phyloP scores from a whole-genome alignment of 768 basidiomycete genomes.

The Pholiota microspora region DNA sequence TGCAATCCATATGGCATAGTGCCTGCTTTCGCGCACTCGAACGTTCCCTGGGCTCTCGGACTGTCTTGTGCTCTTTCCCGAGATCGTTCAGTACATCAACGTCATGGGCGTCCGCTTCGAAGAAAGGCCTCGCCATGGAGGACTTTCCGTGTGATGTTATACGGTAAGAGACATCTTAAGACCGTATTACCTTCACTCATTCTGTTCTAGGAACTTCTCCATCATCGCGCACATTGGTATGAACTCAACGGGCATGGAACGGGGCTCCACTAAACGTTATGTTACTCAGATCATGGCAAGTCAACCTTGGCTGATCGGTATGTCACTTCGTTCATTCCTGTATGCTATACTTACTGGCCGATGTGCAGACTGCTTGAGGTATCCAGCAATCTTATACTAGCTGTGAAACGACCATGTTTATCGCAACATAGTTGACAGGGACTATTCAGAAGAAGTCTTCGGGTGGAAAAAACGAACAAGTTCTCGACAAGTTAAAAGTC shows the following conservation, averaged over 20 bases:
- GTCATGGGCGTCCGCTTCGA: slow-evolving; percentile 23
- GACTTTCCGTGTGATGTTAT: slow-evolving; percentile 68
- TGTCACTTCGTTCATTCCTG: slow-evolving; percentile 22
- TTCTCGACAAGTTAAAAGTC: slow-evolving; percentile 93
- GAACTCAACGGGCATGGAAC: background rate
- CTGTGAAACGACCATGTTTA: slow-evolving; percentile 1
- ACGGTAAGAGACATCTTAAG: slow-evolving; percentile 40
- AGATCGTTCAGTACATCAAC: slow-evolving; percentile 19
- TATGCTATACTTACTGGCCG: background rate
- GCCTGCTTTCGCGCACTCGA: slow-evolving; percentile 24
- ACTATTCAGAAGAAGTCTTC: slow-evolving; percentile 70
- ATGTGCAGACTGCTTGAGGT: slow-evolving; percentile 70
- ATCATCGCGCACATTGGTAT: slow-evolving; percentile 95
- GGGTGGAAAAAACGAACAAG: slow-evolving; percentile 73
- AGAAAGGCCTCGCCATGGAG: slow-evolving; percentile 47
- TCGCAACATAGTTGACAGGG: slow-evolving; percentile 67
- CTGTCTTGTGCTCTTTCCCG: background rate
- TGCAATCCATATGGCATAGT: slow-evolving; percentile 27
- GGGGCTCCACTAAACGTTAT: slow-evolving; percentile 1
- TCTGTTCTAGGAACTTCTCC: slow-evolving; percentile 75
- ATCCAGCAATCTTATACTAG: slow-evolving; percentile 3
- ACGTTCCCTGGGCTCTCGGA: slow-evolving; percentile 14
- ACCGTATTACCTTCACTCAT: slow-evolving; percentile 4
- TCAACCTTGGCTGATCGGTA: slow-evolving; percentile 89
- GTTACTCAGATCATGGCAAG: slow-evolving; percentile 81